phyloP scores from a whole-genome alignment of 768 basidiomycete genomes.

The Hypsizygus marmoreus region DNA sequence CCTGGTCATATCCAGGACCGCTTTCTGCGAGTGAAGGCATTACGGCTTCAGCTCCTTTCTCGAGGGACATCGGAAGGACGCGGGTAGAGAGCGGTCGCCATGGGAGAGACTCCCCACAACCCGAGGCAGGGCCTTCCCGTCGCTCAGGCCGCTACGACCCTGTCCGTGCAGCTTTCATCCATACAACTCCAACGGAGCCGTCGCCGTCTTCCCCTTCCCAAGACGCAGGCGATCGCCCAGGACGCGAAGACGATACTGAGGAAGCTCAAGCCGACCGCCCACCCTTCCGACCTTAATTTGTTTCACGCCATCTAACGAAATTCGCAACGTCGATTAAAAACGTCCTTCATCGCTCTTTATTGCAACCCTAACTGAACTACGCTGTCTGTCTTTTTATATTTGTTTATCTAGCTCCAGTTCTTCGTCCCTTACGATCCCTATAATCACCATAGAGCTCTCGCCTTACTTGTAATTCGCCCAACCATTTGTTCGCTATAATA shows the following conservation, averaged over 20 bases:
- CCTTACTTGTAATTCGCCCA: constrained; percentile 1
- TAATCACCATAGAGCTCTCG: constrained; percentile 5
- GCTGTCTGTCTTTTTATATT: constrained; percentile 4
- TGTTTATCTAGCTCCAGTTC: not conserved
- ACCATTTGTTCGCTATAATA: constrained; percentile 6
- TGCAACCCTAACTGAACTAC: constrained; percentile 4
- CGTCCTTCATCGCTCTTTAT: constrained; percentile 11
- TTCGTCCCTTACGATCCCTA: not conserved
- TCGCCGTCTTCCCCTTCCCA: constrained; percentile 23
- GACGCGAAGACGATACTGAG: constrained; percentile 19
- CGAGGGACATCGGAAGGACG: constrained; percentile 6
- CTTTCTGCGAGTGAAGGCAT: constrained; percentile 29
- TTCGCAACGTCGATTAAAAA: constrained; percentile 12
- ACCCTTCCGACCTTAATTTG: constrained; percentile 5
- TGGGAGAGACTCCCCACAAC: not conserved
- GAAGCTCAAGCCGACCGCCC: not conserved
- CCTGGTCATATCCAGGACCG: constrained; percentile 37
- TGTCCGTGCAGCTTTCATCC: constrained; percentile 47
- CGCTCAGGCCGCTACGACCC: constrained; percentile 54
- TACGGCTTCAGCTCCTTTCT: constrained; percentile 22
- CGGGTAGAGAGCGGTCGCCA: not conserved
- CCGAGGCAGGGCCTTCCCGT: constrained; percentile 24
- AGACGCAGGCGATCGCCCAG: constrained; percentile 20
- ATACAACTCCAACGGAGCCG: constrained; percentile 26
- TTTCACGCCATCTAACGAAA: constrained; percentile 19